Base-by-base conservation (phyloP, 129 eudicot genomes). In the Flaveria trinervia region DNA sequence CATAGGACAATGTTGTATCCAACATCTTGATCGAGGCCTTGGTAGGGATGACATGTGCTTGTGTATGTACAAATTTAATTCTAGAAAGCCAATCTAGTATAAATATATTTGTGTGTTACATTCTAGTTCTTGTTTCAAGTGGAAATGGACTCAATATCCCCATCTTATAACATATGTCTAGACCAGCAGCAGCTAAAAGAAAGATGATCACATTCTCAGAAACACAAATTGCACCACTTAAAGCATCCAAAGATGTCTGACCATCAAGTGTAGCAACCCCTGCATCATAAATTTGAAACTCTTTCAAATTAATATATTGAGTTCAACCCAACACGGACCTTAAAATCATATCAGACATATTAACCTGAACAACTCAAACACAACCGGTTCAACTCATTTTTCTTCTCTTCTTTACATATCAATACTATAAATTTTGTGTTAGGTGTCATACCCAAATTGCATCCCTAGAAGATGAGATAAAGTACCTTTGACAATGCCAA, bases 401-500 rank as follows among this genome's bases (percentile, higher is more conserved):
- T 20, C 22, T 33, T 33, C 39, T 33, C 39, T 5, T 33, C 12
- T 49, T 49, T 49, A 3, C 54, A 44, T 44, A 44, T 44, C 48
- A 44, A 44, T 44, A 9, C 12, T 33, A 33, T 4, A 4, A 0
- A n/a, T 55, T 17, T 55, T 2, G 11, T 18, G 61, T 55, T 18
- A n/a, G 17, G 8, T 4, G 4, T 7, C 39, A 33, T 36, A 36
- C 41, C 41, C 41, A 36, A 36, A 36, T 36, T 36, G 41, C 26
- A 5, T 12, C 1, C 11, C 2, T 5, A 0, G 17, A 9, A 10
- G 9, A 13, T 20, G 33, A 50, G 33, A 50, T 23, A 3, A 49
- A 64, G 73, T 88, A 95, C 99, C 99, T 92, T 95, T 95, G 17
- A 89, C 96, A 66, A 91, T 65, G 68, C 90, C 99, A 81, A 95